Evolutionary conservation across 78 protist genomes (phyloP).

Genomic region (Pelomyxa schiedti): DNA sequence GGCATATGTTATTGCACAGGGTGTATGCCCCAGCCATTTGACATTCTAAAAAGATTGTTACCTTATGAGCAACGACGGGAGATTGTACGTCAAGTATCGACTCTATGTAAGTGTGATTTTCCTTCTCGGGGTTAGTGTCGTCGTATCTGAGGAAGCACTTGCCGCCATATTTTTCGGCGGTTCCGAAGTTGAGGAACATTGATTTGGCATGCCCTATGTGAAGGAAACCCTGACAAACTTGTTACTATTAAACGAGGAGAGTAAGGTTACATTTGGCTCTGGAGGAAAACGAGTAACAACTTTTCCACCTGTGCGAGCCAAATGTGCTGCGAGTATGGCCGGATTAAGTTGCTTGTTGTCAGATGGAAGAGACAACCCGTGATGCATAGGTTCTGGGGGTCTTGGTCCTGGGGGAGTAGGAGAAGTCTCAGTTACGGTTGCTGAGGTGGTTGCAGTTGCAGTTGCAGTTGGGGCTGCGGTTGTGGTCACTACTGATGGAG

Average conservation of each 20-base stretch:
- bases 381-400: neutral
- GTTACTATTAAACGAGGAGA: neutral
- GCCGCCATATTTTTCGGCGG: conserved; percentile 73
- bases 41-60: conserved; percentile 25
- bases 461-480: too few species aligned
- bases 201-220: conserved; percentile 99
- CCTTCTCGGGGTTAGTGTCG: conserved; percentile 98
- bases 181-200: conserved; percentile 85
- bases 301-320: conserved; percentile 62
- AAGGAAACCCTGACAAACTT: conserved; percentile 73
- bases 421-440: neutral
- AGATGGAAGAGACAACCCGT: conserved; percentile 33
- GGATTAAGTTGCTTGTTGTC: conserved; percentile 51
- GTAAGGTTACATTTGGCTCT: conserved; percentile 84
- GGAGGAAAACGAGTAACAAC: conserved; percentile 95
- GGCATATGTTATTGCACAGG: conserved; percentile 73
- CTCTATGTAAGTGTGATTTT: conserved; percentile 78
- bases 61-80: neutral
- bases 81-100: conserved; percentile 49
- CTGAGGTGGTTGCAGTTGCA: too few species aligned
- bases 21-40: conserved; percentile 88
- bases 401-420: neutral
- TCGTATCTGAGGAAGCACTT: conserved; percentile 88
- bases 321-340: conserved; percentile 25
- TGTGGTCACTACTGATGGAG: neutral